Evolutionary conservation across 768 basidiomycete species (phyloP).

Genomic region (Pleurotus djamor): DNA sequence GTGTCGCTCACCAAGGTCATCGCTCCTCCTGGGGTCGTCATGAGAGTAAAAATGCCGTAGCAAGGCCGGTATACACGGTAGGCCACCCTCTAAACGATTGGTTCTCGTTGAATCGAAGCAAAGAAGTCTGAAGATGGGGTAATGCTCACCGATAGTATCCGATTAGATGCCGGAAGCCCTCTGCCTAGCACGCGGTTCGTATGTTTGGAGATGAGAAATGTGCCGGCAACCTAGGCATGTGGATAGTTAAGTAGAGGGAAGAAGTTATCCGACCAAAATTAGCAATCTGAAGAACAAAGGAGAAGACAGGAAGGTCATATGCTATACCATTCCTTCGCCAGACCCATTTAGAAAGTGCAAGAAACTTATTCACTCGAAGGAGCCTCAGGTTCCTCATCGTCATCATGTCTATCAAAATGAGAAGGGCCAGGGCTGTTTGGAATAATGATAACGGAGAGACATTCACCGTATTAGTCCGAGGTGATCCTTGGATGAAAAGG

Average conservation of each 20-base stretch:
- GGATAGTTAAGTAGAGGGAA: background rate
- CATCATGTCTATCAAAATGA: too few species aligned
- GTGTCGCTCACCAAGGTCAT: too few species aligned
- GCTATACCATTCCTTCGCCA: background rate
- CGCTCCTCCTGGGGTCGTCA: background rate
- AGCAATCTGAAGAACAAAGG: background rate
- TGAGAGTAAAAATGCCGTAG: background rate
- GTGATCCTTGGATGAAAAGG: too few species aligned
- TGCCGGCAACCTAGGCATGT: background rate
- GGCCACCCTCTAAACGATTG: background rate
- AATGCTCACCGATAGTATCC: background rate
- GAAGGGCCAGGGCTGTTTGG: too few species aligned
- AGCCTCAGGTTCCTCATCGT: too few species aligned
- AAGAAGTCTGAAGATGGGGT: background rate
- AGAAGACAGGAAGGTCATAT: background rate
- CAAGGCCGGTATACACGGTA: background rate
- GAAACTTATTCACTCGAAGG: background rate
- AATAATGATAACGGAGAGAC: too few species aligned
- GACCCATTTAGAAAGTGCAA: background rate
- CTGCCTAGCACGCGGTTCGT: background rate
- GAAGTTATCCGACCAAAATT: background rate
- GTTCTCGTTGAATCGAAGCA: background rate
- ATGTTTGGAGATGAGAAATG: background rate
- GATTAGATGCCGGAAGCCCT: background rate
- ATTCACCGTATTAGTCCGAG: too few species aligned